A percentile compares a stretch with the other conserved stretches of the same genome.
Conservation (phyloP, 306 rosid species). For the Spatholobus suberectus region DNA sequence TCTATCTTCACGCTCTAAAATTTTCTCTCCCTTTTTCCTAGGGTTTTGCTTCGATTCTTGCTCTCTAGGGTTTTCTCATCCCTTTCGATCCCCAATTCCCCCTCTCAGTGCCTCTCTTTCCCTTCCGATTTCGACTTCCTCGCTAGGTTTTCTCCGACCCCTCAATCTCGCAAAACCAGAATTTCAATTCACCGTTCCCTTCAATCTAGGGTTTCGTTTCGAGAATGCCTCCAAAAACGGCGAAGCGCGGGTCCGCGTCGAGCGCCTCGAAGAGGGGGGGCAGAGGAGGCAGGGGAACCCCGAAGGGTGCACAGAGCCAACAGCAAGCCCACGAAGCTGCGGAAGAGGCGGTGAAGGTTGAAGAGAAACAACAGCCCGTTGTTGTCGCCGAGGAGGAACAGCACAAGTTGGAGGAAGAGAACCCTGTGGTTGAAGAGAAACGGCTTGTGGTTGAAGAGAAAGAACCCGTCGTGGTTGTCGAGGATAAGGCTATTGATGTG, state of each 20-base stretch:
- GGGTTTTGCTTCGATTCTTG: neutral
- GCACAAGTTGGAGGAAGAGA: slow-evolving; percentile 48
- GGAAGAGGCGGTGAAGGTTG: slow-evolving; percentile 49
- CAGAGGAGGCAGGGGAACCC: slow-evolving; percentile 61
- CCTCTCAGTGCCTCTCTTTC: neutral
- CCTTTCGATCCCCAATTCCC: neutral
- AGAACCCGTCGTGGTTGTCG: slow-evolving; percentile 17
- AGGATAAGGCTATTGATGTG: slow-evolving; percentile 46
- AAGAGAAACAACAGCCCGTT: slow-evolving; percentile 50
- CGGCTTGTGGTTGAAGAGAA: slow-evolving; percentile 49
- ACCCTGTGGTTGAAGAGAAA: slow-evolving; percentile 53
- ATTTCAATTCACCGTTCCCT: slow-evolving; percentile 4
- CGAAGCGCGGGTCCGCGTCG: slow-evolving; percentile 73
- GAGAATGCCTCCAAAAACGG: slow-evolving; percentile 86
- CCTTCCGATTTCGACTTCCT: neutral
- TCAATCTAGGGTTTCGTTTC: slow-evolving; percentile 24
- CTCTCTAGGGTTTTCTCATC: slow-evolving; percentile 3
- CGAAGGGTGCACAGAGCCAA: slow-evolving; percentile 56
- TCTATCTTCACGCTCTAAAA: neutral
- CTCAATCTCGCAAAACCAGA: neutral
- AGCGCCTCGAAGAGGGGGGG: slow-evolving; percentile 62
- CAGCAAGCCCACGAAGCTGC: slow-evolving; percentile 41
- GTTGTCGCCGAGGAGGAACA: slow-evolving; percentile 42
- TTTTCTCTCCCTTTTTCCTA: neutral
- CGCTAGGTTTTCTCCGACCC: neutral